Evolutionary conservation across 495 filamentous ascomycete genomes (phyloP).

Genomic region (Chaetomidium leptoderma): DNA sequence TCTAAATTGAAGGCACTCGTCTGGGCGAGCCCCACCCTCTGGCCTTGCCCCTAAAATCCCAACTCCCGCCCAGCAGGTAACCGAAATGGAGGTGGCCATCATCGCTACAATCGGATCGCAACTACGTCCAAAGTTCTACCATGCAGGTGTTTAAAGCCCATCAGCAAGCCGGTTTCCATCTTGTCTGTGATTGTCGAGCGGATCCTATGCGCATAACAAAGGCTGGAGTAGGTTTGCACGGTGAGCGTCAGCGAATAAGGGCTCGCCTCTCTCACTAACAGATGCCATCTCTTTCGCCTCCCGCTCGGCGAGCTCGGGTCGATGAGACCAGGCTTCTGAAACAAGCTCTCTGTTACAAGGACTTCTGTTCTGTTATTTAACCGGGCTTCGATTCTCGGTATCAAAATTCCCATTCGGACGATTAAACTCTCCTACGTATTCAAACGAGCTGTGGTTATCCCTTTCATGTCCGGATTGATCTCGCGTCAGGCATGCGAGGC

Average conservation of each 20-base stretch:
- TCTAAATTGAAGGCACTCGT: constrained; percentile 2
- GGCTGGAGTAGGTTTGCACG: not conserved
- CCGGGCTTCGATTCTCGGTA: not conserved
- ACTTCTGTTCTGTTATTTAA: not conserved
- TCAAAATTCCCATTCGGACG: not conserved
- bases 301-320: too few relatives aligned
- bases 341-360: not conserved
- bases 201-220: too few relatives aligned
- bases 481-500: not conserved
- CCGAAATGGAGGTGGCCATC: too few relatives aligned
- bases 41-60: constrained; percentile 5
- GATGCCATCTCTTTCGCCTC: not conserved
- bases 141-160: too few relatives aligned
- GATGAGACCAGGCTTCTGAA: not conserved
- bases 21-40: not conserved
- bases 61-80: not conserved
- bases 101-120: too few relatives aligned
- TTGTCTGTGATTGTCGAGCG: too few relatives aligned
- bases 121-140: too few relatives aligned
- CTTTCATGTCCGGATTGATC: constrained; percentile 4
- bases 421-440: not conserved
- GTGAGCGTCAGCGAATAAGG: not conserved
- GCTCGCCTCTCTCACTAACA: not conserved
- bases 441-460: not conserved
- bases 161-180: too few relatives aligned